phyloP scores from a whole-genome alignment of 495 filamentous ascomycete species.

The Hypoxylon fuscum region DNA sequence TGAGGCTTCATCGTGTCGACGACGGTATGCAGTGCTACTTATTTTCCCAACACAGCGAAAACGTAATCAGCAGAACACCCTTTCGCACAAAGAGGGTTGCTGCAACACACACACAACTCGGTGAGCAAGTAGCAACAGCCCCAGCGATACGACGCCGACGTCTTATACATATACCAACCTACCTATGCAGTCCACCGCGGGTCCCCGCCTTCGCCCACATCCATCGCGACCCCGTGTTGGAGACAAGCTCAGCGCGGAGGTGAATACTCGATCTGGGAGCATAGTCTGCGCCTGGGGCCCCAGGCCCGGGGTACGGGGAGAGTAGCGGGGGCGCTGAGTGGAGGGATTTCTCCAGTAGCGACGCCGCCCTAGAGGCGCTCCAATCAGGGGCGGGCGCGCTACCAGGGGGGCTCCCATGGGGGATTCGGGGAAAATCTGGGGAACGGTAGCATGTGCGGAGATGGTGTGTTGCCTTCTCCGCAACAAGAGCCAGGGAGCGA shows the following conservation, averaged over 20 bases:
- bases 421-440: constrained; percentile 18
- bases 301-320: constrained; percentile 3
- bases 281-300: neutral
- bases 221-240: neutral
- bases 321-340: constrained; percentile 8
- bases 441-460: constrained; percentile 23
- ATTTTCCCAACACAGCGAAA: too few species aligned
- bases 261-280: constrained; percentile 10
- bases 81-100: neutral
- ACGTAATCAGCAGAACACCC: neutral
- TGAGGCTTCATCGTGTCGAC: constrained; percentile 41
- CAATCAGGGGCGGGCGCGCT: constrained; percentile 25
- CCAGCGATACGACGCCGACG: too few species aligned
- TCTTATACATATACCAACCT: constrained; percentile 6
- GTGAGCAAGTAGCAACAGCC: too few species aligned
- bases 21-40: neutral
- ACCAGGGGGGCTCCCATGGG: neutral
- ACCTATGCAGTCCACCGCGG: neutral
- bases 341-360: constrained; percentile 18
- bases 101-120: constrained; percentile 1
- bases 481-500: too few species aligned
- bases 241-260: constrained; percentile 16
- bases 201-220: neutral
- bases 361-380: constrained; percentile 13
- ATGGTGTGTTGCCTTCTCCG: constrained; percentile 1